Evolutionary conservation across 768 basidiomycete genomes (phyloP), one percentile per base, ranked within the genome.

Genomic region (Kwoniella sp.): DNA sequence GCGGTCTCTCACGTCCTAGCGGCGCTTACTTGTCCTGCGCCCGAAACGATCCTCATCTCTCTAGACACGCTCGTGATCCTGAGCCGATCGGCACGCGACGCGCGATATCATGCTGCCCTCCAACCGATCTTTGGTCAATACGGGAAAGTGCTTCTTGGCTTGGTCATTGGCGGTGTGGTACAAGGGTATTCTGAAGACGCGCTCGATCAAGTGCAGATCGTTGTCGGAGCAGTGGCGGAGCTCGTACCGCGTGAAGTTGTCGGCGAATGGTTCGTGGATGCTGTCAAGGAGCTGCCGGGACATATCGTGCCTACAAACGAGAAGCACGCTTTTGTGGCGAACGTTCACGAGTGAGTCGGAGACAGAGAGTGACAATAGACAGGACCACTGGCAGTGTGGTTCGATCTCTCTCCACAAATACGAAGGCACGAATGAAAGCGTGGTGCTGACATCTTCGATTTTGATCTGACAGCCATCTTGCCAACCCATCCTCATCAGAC

Each of bases 141-240:
- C 77, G 92, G 93, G 2, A 85, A 86, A 59, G 85, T 86, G 71
- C 84, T 98, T 17, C 77, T 91, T 17, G 85, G 85, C 15, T 86
- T 86, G 68, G 79, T 93, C 29, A 82, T 98, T 58, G 82, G 84
- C 22, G 95, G 96, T 2, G 83, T 97, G 28, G 87, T 91, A 3
- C 88, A 89, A 23, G 89, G 90, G 66, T 98, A 94, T 78, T 91
- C 92, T 2, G 92, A 92, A 76, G 95, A 97, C 64, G 85, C 88
- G 2, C 84, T 87, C 5, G 84, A 89, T 9, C 78, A 83, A 37
- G 88, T 94, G 51, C 87, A 92, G 61, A 86, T 89, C 1, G 88
- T 97, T 66, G 86, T 95, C 79, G 86, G 91, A 17, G 84, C 86
- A 13, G 52, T 59, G 4, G 67, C 61, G 15, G n/a, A 26, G 15